Percentiles rank a stretch among this genome's conserved stretches.
Conservation (phyloP, 2,329 filamentous ascomycete species). For the Achaetomium macrosporum region DNA sequence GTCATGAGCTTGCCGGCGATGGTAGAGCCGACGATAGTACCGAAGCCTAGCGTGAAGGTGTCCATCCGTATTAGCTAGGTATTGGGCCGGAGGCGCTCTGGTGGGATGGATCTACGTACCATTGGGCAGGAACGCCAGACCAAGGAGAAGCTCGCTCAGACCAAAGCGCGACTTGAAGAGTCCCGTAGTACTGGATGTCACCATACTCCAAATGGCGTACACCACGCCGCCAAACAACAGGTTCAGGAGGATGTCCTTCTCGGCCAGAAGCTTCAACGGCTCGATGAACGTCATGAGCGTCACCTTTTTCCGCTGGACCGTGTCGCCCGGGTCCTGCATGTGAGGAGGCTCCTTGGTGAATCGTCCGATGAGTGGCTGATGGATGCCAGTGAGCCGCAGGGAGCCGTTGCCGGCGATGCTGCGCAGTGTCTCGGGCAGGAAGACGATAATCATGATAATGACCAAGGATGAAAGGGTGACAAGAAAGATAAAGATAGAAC, state of each 20-base stretch:
- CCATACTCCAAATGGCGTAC: conserved; percentile 3
- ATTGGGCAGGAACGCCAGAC: conserved; percentile 1
- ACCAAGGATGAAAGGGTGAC: not conserved
- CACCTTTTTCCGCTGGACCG: not conserved
- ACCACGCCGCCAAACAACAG: conserved; percentile 1
- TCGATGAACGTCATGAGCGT: conserved; percentile 1
- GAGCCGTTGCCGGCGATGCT: conserved; percentile 4
- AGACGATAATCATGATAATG: conserved; percentile 1
- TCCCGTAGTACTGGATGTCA: not conserved
- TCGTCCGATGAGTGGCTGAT: not conserved
- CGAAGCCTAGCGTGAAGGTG: not conserved
- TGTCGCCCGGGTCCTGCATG: not conserved
- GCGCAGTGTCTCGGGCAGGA: conserved; percentile 1
- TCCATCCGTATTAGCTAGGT: not conserved
- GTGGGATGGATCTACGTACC: conserved; percentile 1
- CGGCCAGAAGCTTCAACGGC: not conserved
- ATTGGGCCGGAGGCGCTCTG: not conserved
- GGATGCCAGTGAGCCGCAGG: not conserved
- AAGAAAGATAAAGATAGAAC: not conserved
- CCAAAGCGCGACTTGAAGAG: conserved; percentile 1
- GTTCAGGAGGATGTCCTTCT: conserved; percentile 1
- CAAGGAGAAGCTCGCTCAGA: conserved; percentile 1
- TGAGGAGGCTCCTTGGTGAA: conserved; percentile 1
- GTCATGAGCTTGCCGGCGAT: conserved; percentile 4
- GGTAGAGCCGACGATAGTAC: not conserved